Percentiles rank a stretch among this genome's conserved stretches.
phyloP scores from a whole-genome alignment of 805 yeast species.

The Aciculoconidium aculeatum region DNA sequence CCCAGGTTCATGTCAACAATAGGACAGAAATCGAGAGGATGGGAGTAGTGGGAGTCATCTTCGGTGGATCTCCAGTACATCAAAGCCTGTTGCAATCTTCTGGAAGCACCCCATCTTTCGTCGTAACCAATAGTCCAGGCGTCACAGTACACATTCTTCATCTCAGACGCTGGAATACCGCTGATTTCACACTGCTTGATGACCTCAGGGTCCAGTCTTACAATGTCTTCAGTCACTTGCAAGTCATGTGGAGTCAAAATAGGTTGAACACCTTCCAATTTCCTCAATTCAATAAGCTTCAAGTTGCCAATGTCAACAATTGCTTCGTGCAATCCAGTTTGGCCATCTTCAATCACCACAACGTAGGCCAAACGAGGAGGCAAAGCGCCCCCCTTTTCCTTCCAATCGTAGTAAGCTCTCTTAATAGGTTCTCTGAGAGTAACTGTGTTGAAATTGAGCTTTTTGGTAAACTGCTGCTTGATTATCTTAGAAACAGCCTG shows the following conservation, averaged over 20 bases:
- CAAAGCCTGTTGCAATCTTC: conserved; percentile 75
- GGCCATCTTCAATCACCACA: conserved; percentile 54
- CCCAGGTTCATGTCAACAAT: conserved; percentile 68
- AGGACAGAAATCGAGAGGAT: conserved; percentile 78
- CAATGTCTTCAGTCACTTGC: conserved; percentile 53
- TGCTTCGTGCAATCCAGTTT: conserved; percentile 66
- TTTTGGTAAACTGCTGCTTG: conserved; percentile 38
- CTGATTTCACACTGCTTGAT: conserved; percentile 66
- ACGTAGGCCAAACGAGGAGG: conserved; percentile 68
- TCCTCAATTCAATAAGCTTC: conserved; percentile 41
- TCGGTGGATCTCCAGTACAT: conserved; percentile 71
- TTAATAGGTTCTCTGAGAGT: conserved; percentile 70
- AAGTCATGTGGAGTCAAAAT: conserved; percentile 68
- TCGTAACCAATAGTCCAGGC: conserved; percentile 70
- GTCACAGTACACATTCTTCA: conserved; percentile 58
- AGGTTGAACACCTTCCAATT: conserved; percentile 63
- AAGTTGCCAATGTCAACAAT: conserved; percentile 51
- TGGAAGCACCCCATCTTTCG: conserved; percentile 72
- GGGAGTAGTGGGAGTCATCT: conserved; percentile 71
- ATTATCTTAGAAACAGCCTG: conserved; percentile 49
- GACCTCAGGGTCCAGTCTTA: conserved; percentile 66
- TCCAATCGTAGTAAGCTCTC: conserved; percentile 58
- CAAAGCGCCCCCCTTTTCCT: conserved; percentile 49
- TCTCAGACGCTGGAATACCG: conserved; percentile 59
- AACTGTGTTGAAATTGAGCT: conserved; percentile 58